Base-by-base conservation (phyloP, 768 basidiomycete genomes). In the Psilocybe azurescens region DNA sequence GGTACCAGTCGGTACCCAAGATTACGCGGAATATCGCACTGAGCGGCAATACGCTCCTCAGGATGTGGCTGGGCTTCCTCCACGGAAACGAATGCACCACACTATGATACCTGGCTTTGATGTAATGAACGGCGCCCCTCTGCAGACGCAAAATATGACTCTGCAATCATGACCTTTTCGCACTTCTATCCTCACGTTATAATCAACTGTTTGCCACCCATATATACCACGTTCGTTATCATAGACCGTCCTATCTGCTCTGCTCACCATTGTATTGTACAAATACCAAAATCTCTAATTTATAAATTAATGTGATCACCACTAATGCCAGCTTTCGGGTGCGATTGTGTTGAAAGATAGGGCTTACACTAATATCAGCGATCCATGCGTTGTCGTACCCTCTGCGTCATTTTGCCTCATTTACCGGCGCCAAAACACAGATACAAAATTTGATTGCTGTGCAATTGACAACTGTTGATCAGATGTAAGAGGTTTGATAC, bases 61-160 rank as follows among this genome's bases (percentile, higher is more conserved):
- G 75, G 85, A 86, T 65, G 77, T 87, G 64, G 72, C 83, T 61
- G 78, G 77, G 46, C 69, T 87, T 47, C 84, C 83, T 50, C 86
- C 87, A 16, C 81, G 88, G 69, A 89, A 89, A 74, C 84, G 88
- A 58, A 75, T 83, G 20, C 88, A 89, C 72, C 87, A 88, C 70
- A 53, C 66, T 59, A 83, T 88, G 80, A 85, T 88, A 74, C 78
- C 81, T 52, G 79, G 79, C 14, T 86, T 83, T 67, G 83, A 88
- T 70, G 78, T 86, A 67, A 73, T 84, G 78, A 82, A 78, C 69
- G 81, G 77, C 62, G 76, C 82, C 53, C 78, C 85, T 50, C 67
- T 89, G 66, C 86, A 86, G 67, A 72, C 85, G 53, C 82, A 83
- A 63, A 84, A 80, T 66, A 81, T 88, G 78, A 71, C 83, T 63